These are phyloP conservation scores for Pichiaceae sp. DNA, from an alignment of 1,139 yeast genomes.

Conservation along the genomic window DNA sequence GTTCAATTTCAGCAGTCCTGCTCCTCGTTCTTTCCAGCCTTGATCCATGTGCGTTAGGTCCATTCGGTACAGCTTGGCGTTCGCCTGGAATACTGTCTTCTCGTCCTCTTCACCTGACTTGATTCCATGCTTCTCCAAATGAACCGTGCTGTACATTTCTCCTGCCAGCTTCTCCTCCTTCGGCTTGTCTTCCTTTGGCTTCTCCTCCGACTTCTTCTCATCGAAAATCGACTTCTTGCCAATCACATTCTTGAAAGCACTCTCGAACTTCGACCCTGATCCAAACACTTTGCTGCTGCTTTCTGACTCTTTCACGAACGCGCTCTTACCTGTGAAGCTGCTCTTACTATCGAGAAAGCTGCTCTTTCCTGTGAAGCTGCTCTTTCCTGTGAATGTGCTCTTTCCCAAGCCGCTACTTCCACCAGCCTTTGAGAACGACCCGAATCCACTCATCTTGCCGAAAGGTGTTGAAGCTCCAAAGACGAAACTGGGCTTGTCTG, in stretches of 20 bases:
- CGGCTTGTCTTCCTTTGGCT: conserved; percentile 10
- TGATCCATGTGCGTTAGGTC: conserved; percentile 52
- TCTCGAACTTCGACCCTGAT: conserved; percentile 48
- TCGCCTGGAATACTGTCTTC: conserved; percentile 53
- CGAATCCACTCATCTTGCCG: conserved; percentile 29
- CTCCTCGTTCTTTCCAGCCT: conserved; percentile 97
- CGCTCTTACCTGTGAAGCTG: background rate
- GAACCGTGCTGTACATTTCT: conserved; percentile 37
- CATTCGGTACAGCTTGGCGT: conserved; percentile 74
- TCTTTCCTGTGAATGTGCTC: conserved; percentile 28
- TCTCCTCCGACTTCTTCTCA: conserved; percentile 28
- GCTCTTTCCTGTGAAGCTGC: background rate
- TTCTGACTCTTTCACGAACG: background rate
- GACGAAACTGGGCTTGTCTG: conserved; percentile 29
- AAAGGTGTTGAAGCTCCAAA: conserved; percentile 42
- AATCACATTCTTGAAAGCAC: conserved; percentile 45
- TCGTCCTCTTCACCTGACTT: conserved; percentile 93
- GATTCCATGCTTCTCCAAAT: conserved; percentile 44
- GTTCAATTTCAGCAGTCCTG: conserved; percentile 80
- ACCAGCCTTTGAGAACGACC: conserved; percentile 20
- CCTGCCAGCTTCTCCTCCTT: conserved; percentile 12
- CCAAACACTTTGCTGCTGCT: conserved; percentile 37
- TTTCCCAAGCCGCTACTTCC: no score
- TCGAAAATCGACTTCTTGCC: conserved; percentile 51
- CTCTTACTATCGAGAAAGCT: background rate